These are phyloP conservation scores for Tuber calosporum DNA, from an alignment of 495 filamentous ascomycete species.

Conservation along the genomic window DNA sequence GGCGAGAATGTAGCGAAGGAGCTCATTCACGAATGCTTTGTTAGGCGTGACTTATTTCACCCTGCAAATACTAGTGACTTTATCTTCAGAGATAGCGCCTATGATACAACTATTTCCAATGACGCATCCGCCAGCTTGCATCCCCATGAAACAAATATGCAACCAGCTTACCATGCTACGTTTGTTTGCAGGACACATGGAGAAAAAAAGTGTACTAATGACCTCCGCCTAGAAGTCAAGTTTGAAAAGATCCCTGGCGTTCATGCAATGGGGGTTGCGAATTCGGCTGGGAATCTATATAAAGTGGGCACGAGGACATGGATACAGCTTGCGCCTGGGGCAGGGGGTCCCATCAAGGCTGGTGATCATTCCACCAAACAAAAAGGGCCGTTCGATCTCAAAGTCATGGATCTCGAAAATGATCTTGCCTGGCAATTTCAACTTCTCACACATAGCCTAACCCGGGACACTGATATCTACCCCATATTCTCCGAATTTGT, in stretches of 20 bases:
- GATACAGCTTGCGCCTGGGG: conserved; percentile 16
- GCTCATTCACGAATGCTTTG: conserved; percentile 29
- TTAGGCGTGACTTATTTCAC: conserved; percentile 29
- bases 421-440: conserved; percentile 41
- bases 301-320: conserved; percentile 23
- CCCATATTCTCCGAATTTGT: conserved; percentile 38
- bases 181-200: conserved; percentile 28
- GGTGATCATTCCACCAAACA: conserved; percentile 19
- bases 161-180: conserved; percentile 31
- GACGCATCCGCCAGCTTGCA: background rate
- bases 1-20: conserved; percentile 31
- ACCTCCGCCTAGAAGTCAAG: conserved; percentile 35
- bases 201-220: conserved; percentile 16
- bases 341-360: conserved; percentile 20
- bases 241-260: conserved; percentile 34
- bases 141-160: conserved; percentile 3
- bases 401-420: conserved; percentile 36
- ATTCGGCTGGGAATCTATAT: conserved; percentile 23
- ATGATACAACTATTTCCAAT: conserved; percentile 5
- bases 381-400: conserved; percentile 35
- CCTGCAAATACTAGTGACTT: conserved; percentile 29
- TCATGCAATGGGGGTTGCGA: conserved; percentile 26
- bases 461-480: conserved; percentile 24
- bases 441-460: conserved; percentile 23
- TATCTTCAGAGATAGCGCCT: conserved; percentile 20